phyloP scores from a whole-genome alignment of 805 yeast genomes.

The Suhomyces sp. region DNA sequence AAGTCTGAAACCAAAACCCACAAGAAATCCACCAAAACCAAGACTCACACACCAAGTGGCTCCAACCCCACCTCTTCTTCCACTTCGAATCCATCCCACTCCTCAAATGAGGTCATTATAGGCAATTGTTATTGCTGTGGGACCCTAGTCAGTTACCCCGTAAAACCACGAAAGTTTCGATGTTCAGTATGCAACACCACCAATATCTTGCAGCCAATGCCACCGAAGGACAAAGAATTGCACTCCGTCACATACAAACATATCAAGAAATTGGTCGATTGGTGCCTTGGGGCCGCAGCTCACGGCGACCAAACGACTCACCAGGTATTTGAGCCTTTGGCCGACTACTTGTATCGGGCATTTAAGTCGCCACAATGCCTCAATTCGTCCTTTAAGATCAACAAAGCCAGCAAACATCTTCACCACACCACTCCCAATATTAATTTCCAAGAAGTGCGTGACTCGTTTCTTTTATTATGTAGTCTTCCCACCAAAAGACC shows the following conservation, averaged over 20 bases:
- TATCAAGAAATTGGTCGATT: constrained; percentile 32
- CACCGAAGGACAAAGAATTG: neutral
- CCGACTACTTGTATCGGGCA: constrained; percentile 40
- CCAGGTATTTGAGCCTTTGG: constrained; percentile 48
- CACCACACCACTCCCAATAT: constrained; percentile 49
- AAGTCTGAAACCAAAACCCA: neutral
- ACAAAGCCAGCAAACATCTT: constrained; percentile 20
- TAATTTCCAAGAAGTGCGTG: constrained; percentile 44
- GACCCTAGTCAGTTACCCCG: constrained; percentile 29
- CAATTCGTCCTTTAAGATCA: constrained; percentile 53
- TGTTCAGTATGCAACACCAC: constrained; percentile 65
- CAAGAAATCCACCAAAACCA: neutral
- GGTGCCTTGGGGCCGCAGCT: constrained; percentile 24
- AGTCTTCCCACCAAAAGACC: constrained; percentile 62
- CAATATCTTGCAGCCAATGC: constrained; percentile 20
- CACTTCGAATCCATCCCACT: neutral
- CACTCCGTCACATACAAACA: constrained; percentile 25
- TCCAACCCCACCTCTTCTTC: neutral
- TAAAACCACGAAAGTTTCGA: constrained; percentile 38
- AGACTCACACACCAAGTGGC: neutral
- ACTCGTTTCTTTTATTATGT: constrained; percentile 45
- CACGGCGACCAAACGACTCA: constrained; percentile 22
- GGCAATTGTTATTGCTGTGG: constrained; percentile 40
- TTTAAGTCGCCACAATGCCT: constrained; percentile 49
- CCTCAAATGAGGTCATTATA: constrained; percentile 10